A percentile compares a stretch with the other conserved stretches of the same genome.
phyloP scores from a whole-genome alignment of 1,139 yeast genomes.

The Trichomonascaceae sp. region DNA sequence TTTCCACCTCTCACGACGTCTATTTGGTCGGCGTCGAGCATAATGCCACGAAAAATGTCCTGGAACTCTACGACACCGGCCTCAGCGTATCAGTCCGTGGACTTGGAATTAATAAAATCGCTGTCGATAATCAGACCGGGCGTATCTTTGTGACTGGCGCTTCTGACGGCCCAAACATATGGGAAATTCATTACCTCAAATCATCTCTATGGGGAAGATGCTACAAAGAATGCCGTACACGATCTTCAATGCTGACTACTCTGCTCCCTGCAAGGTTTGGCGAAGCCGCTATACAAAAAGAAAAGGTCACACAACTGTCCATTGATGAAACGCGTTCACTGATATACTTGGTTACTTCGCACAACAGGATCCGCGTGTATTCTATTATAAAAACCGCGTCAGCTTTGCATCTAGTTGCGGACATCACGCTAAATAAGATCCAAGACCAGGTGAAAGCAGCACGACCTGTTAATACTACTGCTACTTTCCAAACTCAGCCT shows the following conservation, averaged over 20 bases:
- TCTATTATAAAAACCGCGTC: slow-evolving; percentile 39
- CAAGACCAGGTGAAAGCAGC: slow-evolving; percentile 4
- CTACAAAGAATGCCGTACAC: slow-evolving; percentile 59
- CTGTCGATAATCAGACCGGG: slow-evolving; percentile 56
- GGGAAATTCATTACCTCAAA: slow-evolving; percentile 85
- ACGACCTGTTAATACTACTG: slow-evolving; percentile 4
- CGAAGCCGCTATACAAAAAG: slow-evolving; percentile 6
- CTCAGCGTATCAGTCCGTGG: slow-evolving; percentile 79
- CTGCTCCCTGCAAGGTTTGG: slow-evolving; percentile 20
- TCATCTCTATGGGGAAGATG: slow-evolving; percentile 87
- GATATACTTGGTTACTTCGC: slow-evolving; percentile 76
- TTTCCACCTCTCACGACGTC: slow-evolving; percentile 76
- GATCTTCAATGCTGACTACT: slow-evolving; percentile 22
- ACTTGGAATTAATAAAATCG: slow-evolving; percentile 59
- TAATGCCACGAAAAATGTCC: slow-evolving; percentile 38
- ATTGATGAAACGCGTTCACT: slow-evolving; percentile 68
- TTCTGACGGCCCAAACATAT: slow-evolving; percentile 70
- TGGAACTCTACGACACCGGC: slow-evolving; percentile 77
- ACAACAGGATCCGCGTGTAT: slow-evolving; percentile 77
- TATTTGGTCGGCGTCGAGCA: slow-evolving; percentile 71
- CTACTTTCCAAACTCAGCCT: neutral
- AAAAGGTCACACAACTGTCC: slow-evolving; percentile 14
- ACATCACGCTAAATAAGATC: slow-evolving; percentile 3
- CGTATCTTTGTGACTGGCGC: slow-evolving; percentile 80
- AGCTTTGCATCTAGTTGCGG: slow-evolving; percentile 17